Conservation (phyloP, 805 yeast genomes). For the Candida maesae region DNA sequence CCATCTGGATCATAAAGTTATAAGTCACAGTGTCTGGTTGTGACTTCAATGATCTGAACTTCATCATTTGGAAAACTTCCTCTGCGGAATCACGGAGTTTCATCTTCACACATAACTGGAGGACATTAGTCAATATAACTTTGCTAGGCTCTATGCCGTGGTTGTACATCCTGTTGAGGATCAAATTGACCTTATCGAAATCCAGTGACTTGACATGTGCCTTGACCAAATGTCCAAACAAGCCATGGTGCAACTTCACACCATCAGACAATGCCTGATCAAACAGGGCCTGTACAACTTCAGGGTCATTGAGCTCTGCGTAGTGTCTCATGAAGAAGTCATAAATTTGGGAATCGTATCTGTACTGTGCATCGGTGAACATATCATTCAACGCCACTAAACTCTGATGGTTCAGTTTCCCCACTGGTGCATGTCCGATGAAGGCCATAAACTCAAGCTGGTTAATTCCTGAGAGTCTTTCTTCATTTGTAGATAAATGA, state of each 20-base stretch:
- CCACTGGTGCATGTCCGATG: constrained; percentile 35
- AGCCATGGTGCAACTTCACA: constrained; percentile 29
- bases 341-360: constrained; percentile 29
- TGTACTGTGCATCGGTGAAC: constrained; percentile 30
- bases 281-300: constrained; percentile 32
- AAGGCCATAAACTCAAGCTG: constrained; percentile 32
- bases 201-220: constrained; percentile 36
- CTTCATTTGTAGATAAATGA: constrained; percentile 21
- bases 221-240: constrained; percentile 40
- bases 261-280: constrained; percentile 25
- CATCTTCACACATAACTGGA: constrained; percentile 56
- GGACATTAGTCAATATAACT: constrained; percentile 48
- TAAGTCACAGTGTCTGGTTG: constrained; percentile 69
- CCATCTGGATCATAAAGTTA: constrained; percentile 64
- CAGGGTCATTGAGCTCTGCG: constrained; percentile 26
- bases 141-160: constrained; percentile 37
- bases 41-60: constrained; percentile 62
- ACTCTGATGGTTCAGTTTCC: constrained; percentile 24
- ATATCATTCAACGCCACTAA: constrained; percentile 31
- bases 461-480: constrained; percentile 34
- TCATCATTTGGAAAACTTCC: constrained; percentile 79
- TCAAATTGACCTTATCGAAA: constrained; percentile 22
- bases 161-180: constrained; percentile 25
- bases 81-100: constrained; percentile 57
- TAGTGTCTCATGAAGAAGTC: constrained; percentile 36